Conservation (phyloP, 495 filamentous ascomycete species). For the Lasiosphaeria miniovina region DNA sequence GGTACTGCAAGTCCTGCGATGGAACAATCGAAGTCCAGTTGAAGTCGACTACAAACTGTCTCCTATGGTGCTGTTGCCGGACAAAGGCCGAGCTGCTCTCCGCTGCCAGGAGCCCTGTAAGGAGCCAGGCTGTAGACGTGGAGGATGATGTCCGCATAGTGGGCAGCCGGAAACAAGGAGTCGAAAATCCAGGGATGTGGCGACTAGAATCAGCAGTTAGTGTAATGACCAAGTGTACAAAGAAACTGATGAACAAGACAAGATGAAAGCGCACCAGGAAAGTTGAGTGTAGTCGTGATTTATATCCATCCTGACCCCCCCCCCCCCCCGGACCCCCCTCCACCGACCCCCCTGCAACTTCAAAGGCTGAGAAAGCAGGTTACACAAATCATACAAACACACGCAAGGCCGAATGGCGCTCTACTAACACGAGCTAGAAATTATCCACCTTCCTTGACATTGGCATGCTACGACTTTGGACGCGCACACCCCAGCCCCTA, state of each 20-base stretch:
- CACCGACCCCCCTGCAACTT: neutral
- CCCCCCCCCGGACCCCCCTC: neutral
- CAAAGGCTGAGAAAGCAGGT: neutral
- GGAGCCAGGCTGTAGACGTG: neutral
- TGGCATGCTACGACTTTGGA: neutral
- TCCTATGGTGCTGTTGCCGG: neutral
- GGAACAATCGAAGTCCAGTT: conserved; percentile 28
- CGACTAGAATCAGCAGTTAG: neutral
- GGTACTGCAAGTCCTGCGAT: conserved; percentile 28
- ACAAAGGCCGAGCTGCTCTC: neutral
- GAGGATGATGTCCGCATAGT: neutral
- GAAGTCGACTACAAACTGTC: conserved; percentile 7
- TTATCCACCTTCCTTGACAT: neutral
- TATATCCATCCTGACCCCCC: neutral
- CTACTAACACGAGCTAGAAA: neutral
- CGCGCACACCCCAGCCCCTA: neutral
- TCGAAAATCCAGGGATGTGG: neutral
- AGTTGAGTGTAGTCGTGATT: neutral
- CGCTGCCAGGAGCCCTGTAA: neutral
- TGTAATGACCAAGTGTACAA: neutral
- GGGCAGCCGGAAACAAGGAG: neutral
- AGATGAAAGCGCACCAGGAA: neutral
- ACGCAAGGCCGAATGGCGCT: neutral
- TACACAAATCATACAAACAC: neutral
- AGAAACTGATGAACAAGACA: neutral